Base-by-base conservation (phyloP, 192 early-diverging fungal genomes). In the Backusella parvicylindrica region DNA sequence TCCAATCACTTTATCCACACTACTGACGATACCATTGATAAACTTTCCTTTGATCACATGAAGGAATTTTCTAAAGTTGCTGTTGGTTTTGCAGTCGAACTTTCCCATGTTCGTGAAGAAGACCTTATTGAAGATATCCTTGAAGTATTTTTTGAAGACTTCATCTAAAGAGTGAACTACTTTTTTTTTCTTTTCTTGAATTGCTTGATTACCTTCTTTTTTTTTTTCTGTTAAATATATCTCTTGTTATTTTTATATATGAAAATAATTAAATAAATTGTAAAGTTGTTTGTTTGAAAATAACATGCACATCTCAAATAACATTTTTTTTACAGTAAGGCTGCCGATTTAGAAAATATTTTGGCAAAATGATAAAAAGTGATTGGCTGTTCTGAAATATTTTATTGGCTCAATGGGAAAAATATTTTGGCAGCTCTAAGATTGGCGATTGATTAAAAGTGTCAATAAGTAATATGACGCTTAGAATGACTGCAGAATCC, bases 11-110 rank as follows among this genome's bases (percentile, higher is more conserved):
- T 90, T 63, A 94, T 98, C 71, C 97, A 99, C 82, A 83, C 93
- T n/a, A 82, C 91, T 9, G 83, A 85, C 47, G 97, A 99, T 77
- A 88, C 86, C 6, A 77, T 95, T 9, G 86, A 89, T 16, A 86
- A 93, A 28, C 86, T 99, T 71, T 86, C 87, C 49, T 98, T 94
- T 83, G 83, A 89, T 49, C 97, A 99, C 79, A 94, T 97, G 90
- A 88, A 87, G 13, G 91, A 96, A 81, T 98, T 97, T 76, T 87
- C 93, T 28, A 93, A 95, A 84, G 84, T 94, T 63, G 89, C 89
- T 26, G 82, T 96, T 43, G 93, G 88, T 12, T 99, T 94, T 85
- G 95, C 92, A 12, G 89, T 96, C 36, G 97, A 99, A 78, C 84
- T 94, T 5, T 89, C 87, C 30, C 79, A 90, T 43, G 31, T 41